Base-by-base conservation (phyloP, 352 stramenopile genomes). In the Globisporangium middletonii region DNA sequence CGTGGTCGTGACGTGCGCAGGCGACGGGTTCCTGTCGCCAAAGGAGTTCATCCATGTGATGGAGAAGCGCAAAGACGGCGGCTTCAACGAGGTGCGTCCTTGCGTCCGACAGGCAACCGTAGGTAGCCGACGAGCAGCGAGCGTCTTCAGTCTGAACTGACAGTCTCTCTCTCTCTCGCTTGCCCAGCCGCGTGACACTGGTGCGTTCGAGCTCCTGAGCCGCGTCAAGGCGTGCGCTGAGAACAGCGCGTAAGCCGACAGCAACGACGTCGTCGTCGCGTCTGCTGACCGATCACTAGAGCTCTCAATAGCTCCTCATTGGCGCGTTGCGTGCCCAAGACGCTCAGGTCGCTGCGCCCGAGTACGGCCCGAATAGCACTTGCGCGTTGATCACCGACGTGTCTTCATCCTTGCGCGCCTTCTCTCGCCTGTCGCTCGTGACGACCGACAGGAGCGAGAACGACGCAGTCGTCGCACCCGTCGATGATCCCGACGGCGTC, bases 11-110 rank as follows among this genome's bases (percentile, higher is more conserved):
- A 19, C n/a, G 15, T 46, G 5, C 27, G 53, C 1, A 94, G 84
- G 72, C 4, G 85, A 95, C 50, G 83, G 83, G 16, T 67, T 87
- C 52, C 66, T 95, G 50, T 92, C 83, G 0, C 77, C 80, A 7
- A 88, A 77, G 23, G 85, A 95, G 52, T 93, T 95, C 58, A 84
- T 95, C 49, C 68, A 91, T 5, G 83, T 95, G 16, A 95, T 95
- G 85, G 72, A 91, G 50, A 91, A 87, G 57, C 81, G 85, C 64
- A 89, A 90, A 59, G 82, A 92, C 53, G 83, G 76, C 33, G 85
- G 81, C 19, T 88, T 91, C 55, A 92, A 84, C 26, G 71, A 91
- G 73, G 85, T 95, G 72, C 18, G 57, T 50, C 62, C 28, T 27
- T 7, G 9, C 26, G 37, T n/a, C 26, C 8, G 18, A 42, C n/a